Percentiles rank a stretch among this genome's conserved stretches.
These are phyloP conservation scores for Yarrowia galli DNA, from an alignment of 1,139 yeast species.

Conservation along the genomic window DNA sequence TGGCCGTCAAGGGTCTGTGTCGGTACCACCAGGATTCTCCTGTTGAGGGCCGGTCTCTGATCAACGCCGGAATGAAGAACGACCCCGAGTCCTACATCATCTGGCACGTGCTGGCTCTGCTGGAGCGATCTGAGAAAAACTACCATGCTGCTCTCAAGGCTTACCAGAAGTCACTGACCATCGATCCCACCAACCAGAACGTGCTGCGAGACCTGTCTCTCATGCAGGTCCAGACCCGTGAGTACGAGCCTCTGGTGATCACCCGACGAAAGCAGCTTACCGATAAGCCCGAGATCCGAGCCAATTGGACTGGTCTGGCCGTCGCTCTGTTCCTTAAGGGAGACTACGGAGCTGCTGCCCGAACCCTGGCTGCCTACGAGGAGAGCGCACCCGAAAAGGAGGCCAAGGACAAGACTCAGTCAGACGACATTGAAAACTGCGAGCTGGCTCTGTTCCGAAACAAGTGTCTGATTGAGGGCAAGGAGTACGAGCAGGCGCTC, in stretches of 20 bases:
- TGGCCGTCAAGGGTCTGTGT: conserved; percentile 84
- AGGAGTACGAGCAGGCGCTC: conserved; percentile 70
- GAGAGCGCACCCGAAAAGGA: conserved; percentile 62
- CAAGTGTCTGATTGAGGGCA: conserved; percentile 66
- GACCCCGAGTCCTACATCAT: conserved; percentile 68
- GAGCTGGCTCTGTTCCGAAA: conserved; percentile 82
- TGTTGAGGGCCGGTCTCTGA: conserved; percentile 69
- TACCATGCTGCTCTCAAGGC: conserved; percentile 82
- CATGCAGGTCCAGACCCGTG: conserved; percentile 81
- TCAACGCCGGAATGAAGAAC: conserved; percentile 66
- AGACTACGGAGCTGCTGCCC: conserved; percentile 71
- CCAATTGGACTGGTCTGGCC: conserved; percentile 92
- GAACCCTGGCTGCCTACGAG: conserved; percentile 77
- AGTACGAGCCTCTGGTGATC: conserved; percentile 65
- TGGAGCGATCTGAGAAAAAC: conserved; percentile 72
- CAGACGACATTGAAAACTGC: conserved; percentile 75
- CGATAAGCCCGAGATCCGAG: conserved; percentile 81
- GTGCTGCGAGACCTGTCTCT: conserved; percentile 83
- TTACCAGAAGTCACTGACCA: conserved; percentile 76
- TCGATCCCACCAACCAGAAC: conserved; percentile 80
- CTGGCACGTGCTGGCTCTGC: conserved; percentile 86
- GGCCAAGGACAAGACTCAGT: conserved; percentile 42
- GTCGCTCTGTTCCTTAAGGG: conserved; percentile 80
- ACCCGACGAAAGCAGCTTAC: conserved; percentile 76
- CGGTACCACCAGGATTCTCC: conserved; percentile 62